Conservation (phyloP, 768 basidiomycete genomes). For the Tricholoma terreum region DNA sequence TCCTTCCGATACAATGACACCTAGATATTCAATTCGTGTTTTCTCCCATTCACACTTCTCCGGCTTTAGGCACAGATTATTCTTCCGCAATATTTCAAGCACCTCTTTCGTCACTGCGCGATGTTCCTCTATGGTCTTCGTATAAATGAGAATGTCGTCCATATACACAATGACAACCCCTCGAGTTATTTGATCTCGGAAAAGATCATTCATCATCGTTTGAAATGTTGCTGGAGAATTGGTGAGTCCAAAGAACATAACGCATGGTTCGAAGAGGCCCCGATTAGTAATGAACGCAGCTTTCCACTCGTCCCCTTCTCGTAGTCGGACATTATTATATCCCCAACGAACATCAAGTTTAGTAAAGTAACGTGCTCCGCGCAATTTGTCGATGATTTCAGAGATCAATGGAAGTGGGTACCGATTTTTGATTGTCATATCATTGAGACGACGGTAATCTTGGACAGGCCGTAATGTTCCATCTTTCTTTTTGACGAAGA, state of each 20-base stretch:
- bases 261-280: slow-evolving; percentile 30
- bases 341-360: slow-evolving; percentile 27
- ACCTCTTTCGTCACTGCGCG: no score
- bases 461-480: slow-evolving; percentile 25
- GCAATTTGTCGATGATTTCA: no score
- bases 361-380: slow-evolving; percentile 25
- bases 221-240: not conserved
- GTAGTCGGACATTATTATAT: not conserved
- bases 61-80: not conserved
- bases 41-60: not conserved
- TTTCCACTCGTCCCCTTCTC: slow-evolving; percentile 36
- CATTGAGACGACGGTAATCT: slow-evolving; percentile 31
- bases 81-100: no score
- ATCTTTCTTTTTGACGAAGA: slow-evolving; percentile 36
- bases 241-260: slow-evolving; percentile 34
- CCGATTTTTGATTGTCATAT: slow-evolving; percentile 17
- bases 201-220: not conserved
- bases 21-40: not conserved
- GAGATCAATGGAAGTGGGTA: slow-evolving; percentile 1
- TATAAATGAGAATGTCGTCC: no score
- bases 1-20: not conserved
- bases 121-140: no score
- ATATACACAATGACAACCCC: no score
- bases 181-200: no score
- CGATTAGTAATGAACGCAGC: slow-evolving; percentile 33